Base-by-base conservation (phyloP, 768 basidiomycete species). In the Lactarius pseudohatsudake region DNA sequence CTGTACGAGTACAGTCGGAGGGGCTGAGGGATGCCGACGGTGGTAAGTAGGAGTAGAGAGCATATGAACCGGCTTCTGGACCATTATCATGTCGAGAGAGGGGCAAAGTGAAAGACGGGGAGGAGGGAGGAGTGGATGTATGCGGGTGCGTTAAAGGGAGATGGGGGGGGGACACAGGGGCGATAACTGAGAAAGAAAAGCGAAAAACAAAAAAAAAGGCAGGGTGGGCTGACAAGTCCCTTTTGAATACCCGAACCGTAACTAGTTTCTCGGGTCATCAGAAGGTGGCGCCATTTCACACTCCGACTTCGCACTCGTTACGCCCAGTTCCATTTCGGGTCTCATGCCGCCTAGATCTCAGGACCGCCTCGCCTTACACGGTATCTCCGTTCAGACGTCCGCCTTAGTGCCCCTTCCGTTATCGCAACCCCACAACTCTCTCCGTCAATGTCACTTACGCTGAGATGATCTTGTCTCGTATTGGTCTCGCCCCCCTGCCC, bases 1-100 rank as follows among this genome's bases (percentile, higher is more conserved):
- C 74, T 89, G 88, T 4, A 89, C 85, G 67, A 86, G 81, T 72
- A 88, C 84, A 41, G 85, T 81, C 0, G 85, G 84, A 9, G 87
- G 87, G 0, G 90, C 89, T 0, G 90, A 90, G 22, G 89, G 86
- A 73, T 86, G 84, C 62, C 90, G 81, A 67, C 85, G 80, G 75
- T 90, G 89, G 47, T 66, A 28, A 54, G 72, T 61, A 1, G 71
- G 72, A 0, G 78, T 70, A 40, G 75, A 69, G 41, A 76, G 72
- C 18, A 74, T 57, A 22, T 75, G 72, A 64, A 73, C 71, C 62
- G 79, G 81, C 41, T 77, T 77, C 69, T 75, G 82, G 41, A 75
- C 72, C 74, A 82, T 80, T 10, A 83, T 70, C 82, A 83, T 82
- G 38, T 64, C 67, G 64, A 65, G 32, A 43, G 36, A 40, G 36